Base-by-base conservation (phyloP, 208 protist genomes). In the Acanthamoeba sp. region DNA sequence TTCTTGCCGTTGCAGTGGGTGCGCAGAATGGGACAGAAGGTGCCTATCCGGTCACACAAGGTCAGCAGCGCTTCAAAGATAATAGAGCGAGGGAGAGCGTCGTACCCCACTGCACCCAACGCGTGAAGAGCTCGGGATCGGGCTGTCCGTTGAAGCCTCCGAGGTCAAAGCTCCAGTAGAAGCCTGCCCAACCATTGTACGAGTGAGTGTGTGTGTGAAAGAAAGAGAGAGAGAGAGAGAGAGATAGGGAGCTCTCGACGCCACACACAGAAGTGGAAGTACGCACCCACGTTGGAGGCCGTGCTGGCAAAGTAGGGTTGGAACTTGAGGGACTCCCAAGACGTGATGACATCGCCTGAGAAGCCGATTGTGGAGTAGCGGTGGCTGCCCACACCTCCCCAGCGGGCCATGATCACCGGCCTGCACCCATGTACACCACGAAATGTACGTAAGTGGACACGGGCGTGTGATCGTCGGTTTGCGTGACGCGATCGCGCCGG, bases 1-100 rank as follows among this genome's bases (percentile, higher is more conserved):
- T 87, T 87, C 78, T 87, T 87, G 22, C 78, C 78, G 29, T 87
- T 87, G 45, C 78, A 87, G 29, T 87, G 78, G 29, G 78, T 87
- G 78, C 78, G 78, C 22, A 87, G 78, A 22, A 87, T 87, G 32
- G 78, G 78, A 29, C 78, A 87, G 78, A 87, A 87, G 38, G 78
- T 87, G n/a, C 78, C 66, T 76, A 40, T 10, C 7, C 12, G 34
- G 24, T 38, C 0, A 76, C 12, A 22, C 52, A 59, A 59, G 52
- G 20, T 18, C 48, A 52, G 9, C 48, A 18, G 48, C 20, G 48
- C 16, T 9, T 18, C 12, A 22, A 22, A 59, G 52, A 59, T 6
- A 27, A 20, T 22, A 20, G 18, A 27, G 55, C 55, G 22, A 16
- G n/a, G 34, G n/a, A 36, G 34, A 18, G 9, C n/a, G 10, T 3